A percentile compares a stretch with the other conserved stretches of the same genome.
Evolutionary conservation across 495 filamentous ascomycete species (phyloP).

Genomic region (Hyaloscypha hepaticicola): DNA sequence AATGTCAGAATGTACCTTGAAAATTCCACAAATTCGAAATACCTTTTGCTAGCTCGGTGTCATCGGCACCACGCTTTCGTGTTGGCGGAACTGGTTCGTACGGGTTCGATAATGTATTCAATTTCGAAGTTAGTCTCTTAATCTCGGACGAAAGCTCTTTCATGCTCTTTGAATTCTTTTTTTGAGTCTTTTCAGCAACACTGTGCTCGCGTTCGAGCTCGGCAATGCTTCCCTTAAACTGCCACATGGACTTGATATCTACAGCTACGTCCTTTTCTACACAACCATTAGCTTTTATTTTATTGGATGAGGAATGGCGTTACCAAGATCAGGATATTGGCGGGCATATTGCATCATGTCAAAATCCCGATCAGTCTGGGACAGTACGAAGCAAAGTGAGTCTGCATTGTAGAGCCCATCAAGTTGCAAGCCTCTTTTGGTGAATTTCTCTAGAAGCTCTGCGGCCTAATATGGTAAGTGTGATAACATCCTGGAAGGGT

Average conservation of each 20-base stretch:
- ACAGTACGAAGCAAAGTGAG: constrained; percentile 19
- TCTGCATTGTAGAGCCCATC: constrained; percentile 12
- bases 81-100: background rate
- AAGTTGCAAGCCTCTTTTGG: constrained; percentile 15
- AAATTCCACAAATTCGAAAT: background rate
- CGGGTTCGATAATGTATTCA: background rate
- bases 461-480: constrained; percentile 17
- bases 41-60: background rate
- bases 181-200: background rate
- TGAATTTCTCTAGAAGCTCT: constrained; percentile 17
- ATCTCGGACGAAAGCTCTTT: background rate
- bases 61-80: background rate
- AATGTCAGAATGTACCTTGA: background rate
- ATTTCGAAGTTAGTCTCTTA: background rate
- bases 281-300: background rate
- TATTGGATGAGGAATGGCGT: no score
- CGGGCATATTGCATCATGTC: constrained; percentile 3
- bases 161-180: background rate
- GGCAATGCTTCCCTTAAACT: background rate
- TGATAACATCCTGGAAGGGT: background rate
- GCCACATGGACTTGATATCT: background rate
- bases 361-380: constrained; percentile 12
- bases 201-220: background rate
- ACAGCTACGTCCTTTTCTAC: no score
- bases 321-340: background rate